Conservation (phyloP, 2,329 filamentous ascomycete species). For the Monosporascus sp. region DNA sequence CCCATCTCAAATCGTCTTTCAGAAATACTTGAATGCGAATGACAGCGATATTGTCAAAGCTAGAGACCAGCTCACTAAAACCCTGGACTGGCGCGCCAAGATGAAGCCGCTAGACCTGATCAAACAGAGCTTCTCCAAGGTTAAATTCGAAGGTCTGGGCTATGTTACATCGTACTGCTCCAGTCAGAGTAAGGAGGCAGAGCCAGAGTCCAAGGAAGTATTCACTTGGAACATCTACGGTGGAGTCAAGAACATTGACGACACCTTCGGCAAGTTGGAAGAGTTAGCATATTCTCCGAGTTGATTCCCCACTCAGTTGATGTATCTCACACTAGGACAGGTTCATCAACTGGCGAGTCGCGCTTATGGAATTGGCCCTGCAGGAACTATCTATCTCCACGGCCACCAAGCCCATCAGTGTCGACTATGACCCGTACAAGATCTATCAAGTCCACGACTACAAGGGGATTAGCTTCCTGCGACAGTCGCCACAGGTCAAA, state of each 20-base stretch:
- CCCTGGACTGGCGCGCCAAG: constrained; percentile 77
- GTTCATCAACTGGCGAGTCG: constrained; percentile 85
- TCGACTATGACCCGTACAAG: constrained; percentile 78
- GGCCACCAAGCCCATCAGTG: constrained; percentile 66
- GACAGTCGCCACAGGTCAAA: constrained; percentile 72
- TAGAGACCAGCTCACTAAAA: constrained; percentile 70
- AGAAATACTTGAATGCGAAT: constrained; percentile 93
- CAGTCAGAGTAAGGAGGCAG: constrained; percentile 35
- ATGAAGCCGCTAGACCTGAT: constrained; percentile 65
- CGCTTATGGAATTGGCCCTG: constrained; percentile 83
- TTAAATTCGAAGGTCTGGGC: constrained; percentile 72
- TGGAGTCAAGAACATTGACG: constrained; percentile 71
- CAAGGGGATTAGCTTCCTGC: constrained; percentile 78
- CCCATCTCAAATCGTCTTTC: constrained; percentile 76
- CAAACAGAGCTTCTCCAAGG: constrained; percentile 57
- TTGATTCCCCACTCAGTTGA: background rate
- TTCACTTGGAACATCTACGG: constrained; percentile 95
- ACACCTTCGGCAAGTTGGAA: constrained; percentile 75
- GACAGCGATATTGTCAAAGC: constrained; percentile 68
- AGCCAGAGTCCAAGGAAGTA: constrained; percentile 49
- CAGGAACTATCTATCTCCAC: constrained; percentile 64
- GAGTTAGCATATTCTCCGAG: constrained; percentile 52
- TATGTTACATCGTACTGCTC: constrained; percentile 70
- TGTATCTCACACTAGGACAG: constrained; percentile 36
- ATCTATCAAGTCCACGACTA: constrained; percentile 95